Evolutionary conservation across 164 flowering plant species (phyloP).

Genomic region (Piper longum): DNA sequence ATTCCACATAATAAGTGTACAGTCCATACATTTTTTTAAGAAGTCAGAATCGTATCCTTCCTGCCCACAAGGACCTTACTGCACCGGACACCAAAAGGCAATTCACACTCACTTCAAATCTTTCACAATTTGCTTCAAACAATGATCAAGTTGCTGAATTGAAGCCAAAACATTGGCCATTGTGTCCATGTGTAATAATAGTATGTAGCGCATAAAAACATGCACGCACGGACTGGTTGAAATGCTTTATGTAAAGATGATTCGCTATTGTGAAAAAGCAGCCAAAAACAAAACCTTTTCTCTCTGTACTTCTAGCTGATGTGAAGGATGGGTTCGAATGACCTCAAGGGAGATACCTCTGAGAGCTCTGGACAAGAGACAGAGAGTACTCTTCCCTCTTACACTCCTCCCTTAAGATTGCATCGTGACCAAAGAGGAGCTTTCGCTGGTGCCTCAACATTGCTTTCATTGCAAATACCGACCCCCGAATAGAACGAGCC

Average conservation of each 20-base stretch:
- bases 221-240: background rate
- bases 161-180: background rate
- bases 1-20: conserved; percentile 12
- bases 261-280: background rate
- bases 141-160: too few species aligned
- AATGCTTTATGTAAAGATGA: background rate
- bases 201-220: background rate
- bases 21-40: conserved; percentile 5
- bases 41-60: conserved; percentile 1
- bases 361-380: conserved; percentile 6
- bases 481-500: conserved; percentile 19
- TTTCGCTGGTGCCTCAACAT: conserved; percentile 19
- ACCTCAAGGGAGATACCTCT: conserved; percentile 5
- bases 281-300: background rate
- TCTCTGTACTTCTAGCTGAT: conserved; percentile 1
- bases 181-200: background rate
- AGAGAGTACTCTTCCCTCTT: conserved; percentile 2
- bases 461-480: conserved; percentile 30
- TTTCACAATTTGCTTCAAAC: too few species aligned
- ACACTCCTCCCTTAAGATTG: conserved; percentile 3
- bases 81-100: too few species aligned
- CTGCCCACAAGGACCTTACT: too few species aligned
- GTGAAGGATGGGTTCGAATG: conserved; percentile 2
- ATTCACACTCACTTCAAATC: too few species aligned
- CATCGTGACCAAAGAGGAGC: conserved; percentile 31